Percentiles rank a stretch among this genome's conserved stretches.
These are phyloP conservation scores for Penicillium sp. DNA, from an alignment of 2,329 filamentous ascomycete species.

Conservation along the genomic window DNA sequence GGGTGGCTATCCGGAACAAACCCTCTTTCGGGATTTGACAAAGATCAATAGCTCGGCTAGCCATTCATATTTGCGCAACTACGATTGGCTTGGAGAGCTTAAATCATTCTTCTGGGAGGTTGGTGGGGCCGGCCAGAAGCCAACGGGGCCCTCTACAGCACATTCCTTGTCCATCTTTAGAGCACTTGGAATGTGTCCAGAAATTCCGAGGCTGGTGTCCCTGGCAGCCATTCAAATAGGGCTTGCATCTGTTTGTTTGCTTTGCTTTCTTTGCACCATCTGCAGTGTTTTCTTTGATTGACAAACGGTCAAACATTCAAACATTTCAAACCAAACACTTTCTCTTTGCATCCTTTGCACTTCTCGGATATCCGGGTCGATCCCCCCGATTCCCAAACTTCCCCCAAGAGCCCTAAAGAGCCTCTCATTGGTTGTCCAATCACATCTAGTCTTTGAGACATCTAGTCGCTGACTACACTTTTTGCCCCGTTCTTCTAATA, in stretches of 20 bases:
- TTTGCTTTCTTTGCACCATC: slow-evolving; percentile 43
- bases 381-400: slow-evolving; percentile 17
- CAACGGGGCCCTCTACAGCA: slow-evolving; percentile 21
- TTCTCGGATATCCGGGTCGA: slow-evolving; percentile 20
- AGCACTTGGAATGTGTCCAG: slow-evolving; percentile 33
- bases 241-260: slow-evolving; percentile 41
- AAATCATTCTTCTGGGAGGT: slow-evolving; percentile 22
- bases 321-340: slow-evolving; percentile 4
- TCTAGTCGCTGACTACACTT: slow-evolving; percentile 21
- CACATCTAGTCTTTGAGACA: slow-evolving; percentile 22
- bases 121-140: slow-evolving; percentile 20
- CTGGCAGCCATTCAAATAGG: slow-evolving; percentile 38
- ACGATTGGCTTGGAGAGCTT: slow-evolving; percentile 28
- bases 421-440: slow-evolving; percentile 29
- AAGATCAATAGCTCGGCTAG: slow-evolving; percentile 26
- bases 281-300: slow-evolving; percentile 41
- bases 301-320: slow-evolving; percentile 35
- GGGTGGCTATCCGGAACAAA: slow-evolving; percentile 31
- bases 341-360: slow-evolving; percentile 25
- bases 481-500: not conserved
- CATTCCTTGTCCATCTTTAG: slow-evolving; percentile 38
- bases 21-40: slow-evolving; percentile 19
- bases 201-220: slow-evolving; percentile 37
- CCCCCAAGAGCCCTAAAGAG: slow-evolving; percentile 21
- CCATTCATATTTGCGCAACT: slow-evolving; percentile 12